Conservation (phyloP, 2,329 filamentous ascomycete species). For the Clonostachys rhizophaga region DNA sequence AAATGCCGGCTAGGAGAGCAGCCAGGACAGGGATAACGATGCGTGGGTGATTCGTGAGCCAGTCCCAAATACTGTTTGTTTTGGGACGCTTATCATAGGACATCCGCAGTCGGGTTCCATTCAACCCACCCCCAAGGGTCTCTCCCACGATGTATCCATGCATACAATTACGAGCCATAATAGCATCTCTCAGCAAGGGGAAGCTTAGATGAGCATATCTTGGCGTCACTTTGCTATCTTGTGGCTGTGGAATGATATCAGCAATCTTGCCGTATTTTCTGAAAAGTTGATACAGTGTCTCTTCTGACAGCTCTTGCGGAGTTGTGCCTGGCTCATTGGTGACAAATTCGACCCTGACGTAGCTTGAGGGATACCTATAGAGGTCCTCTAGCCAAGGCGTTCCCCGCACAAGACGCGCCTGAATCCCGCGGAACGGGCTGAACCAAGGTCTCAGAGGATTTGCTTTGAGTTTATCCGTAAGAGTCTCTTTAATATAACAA, state of each 20-base stretch:
- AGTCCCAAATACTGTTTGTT: constrained; percentile 77
- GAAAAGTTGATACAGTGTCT: constrained; percentile 82
- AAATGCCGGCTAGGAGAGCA: constrained; percentile 75
- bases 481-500: constrained; percentile 26
- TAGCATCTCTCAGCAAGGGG: constrained; percentile 64
- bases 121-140: constrained; percentile 66
- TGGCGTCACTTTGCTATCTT: constrained; percentile 81
- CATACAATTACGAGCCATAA: constrained; percentile 89
- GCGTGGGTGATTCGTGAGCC: constrained; percentile 79
- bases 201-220: constrained; percentile 80
- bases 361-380: constrained; percentile 71
- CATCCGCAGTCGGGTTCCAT: constrained; percentile 72
- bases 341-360: constrained; percentile 81
- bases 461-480: constrained; percentile 61
- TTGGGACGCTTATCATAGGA: constrained; percentile 80
- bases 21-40: constrained; percentile 82
- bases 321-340: constrained; percentile 65
- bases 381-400: constrained; percentile 94
- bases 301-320: constrained; percentile 77
- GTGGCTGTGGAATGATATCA: constrained; percentile 77
- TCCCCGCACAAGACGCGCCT: constrained; percentile 71
- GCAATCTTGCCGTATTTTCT: constrained; percentile 85
- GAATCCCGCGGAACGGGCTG: constrained; percentile 71
- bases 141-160: constrained; percentile 76
- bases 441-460: constrained; percentile 84